Evolutionary conservation across 768 basidiomycete genomes (phyloP).

Genomic region (Exidia glandulosa): DNA sequence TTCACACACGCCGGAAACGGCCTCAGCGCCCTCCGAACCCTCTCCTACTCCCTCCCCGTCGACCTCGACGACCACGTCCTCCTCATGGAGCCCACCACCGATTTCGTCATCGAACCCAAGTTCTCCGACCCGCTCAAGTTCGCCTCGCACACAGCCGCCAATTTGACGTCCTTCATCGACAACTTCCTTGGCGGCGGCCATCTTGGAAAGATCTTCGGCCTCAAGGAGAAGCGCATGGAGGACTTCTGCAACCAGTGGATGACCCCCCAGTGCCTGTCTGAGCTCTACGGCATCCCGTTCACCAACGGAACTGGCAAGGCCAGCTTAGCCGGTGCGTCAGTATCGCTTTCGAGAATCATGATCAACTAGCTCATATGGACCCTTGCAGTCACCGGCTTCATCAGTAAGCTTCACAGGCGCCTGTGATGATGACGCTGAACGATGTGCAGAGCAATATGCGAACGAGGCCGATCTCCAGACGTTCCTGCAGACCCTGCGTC

Average conservation of each 20-base stretch:
- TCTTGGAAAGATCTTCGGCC: slow-evolving; percentile 22
- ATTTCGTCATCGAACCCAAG: slow-evolving; percentile 14
- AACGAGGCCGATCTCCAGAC: slow-evolving; percentile 16
- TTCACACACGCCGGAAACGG: slow-evolving; percentile 39
- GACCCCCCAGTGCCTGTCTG: background rate
- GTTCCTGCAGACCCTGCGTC: slow-evolving; percentile 7
- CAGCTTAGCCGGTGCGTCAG: background rate
- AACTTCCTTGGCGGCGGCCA: slow-evolving; percentile 15
- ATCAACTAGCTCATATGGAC: background rate
- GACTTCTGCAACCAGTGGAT: background rate
- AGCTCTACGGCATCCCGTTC: background rate
- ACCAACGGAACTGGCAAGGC: background rate
- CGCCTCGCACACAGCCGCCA: background rate
- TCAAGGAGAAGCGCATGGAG: slow-evolving; percentile 17
- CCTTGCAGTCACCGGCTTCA: background rate
- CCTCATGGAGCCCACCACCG: slow-evolving; percentile 56
- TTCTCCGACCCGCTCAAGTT: background rate
- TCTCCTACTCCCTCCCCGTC: slow-evolving; percentile 47
- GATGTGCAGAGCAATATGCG: slow-evolving; percentile 14
- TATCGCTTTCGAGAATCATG: background rate
- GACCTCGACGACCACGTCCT: slow-evolving; percentile 43
- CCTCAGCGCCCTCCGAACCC: slow-evolving; percentile 43
- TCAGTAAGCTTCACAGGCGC: background rate
- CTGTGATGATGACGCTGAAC: background rate
- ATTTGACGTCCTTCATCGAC: background rate